A percentile compares a stretch with the other conserved stretches of the same genome.
Conservation (phyloP, 257 asterid species). For the Ophiorrhiza pumila region DNA sequence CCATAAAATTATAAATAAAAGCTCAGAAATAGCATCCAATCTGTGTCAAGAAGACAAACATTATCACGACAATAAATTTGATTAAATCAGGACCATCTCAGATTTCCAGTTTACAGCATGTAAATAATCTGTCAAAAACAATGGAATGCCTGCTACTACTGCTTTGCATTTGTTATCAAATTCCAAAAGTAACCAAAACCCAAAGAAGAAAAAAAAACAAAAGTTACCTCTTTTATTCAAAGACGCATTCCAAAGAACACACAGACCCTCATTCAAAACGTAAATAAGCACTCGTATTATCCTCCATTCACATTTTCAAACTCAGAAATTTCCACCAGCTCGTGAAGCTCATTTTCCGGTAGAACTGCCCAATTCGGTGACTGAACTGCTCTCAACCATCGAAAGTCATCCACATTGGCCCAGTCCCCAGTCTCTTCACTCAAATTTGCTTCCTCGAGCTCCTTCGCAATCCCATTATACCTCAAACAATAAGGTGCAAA, state of each 20-base stretch:
- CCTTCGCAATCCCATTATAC: constrained; percentile 57
- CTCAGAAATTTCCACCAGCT: constrained; percentile 34
- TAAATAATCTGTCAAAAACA: not conserved
- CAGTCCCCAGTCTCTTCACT: constrained; percentile 78
- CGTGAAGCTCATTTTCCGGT: constrained; percentile 49
- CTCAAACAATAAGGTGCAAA: constrained; percentile 73
- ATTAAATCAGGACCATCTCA: not conserved
- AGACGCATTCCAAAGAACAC: not conserved
- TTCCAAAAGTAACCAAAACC: not conserved
- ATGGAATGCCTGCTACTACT: not conserved
- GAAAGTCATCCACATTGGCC: constrained; percentile 84
- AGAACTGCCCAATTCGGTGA: constrained; percentile 86
- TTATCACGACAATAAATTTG: not conserved
- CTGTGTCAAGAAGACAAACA: not conserved
- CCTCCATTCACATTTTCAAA: not conserved
- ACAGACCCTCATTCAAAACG: not conserved
- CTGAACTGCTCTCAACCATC: constrained; percentile 81
- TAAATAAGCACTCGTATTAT: not conserved
- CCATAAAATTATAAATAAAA: not conserved
- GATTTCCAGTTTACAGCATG: not conserved
- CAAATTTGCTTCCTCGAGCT: constrained; percentile 68
- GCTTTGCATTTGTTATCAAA: not conserved
- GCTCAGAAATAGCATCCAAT: not conserved
- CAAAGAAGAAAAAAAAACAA: too few species aligned
- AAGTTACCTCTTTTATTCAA: constrained; percentile 6